Percentiles rank a stretch among this genome's conserved stretches.
Conservation (phyloP, 2,329 filamentous ascomycete species). For the Botrytis deweyae region DNA sequence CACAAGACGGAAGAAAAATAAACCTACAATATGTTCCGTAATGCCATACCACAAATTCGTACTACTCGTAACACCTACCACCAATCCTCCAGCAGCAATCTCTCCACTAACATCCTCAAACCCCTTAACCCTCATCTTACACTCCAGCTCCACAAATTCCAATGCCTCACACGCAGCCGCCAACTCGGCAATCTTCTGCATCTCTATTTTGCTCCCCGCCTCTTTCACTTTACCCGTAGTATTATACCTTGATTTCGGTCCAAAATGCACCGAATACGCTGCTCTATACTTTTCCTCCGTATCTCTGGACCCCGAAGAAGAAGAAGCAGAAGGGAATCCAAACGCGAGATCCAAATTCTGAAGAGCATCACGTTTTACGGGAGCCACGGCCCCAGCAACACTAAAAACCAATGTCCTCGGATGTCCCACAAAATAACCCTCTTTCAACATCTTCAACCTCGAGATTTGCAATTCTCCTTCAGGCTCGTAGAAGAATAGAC, state of each 20-base stretch:
- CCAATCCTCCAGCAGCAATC: neutral
- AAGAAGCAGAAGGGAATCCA: neutral
- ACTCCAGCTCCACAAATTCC: slow-evolving; percentile 19
- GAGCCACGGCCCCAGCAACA: neutral
- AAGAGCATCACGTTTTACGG: neutral
- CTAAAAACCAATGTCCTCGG: slow-evolving; percentile 17
- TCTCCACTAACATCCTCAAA: slow-evolving; percentile 16
- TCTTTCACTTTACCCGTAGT: slow-evolving; percentile 10
- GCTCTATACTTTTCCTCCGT: slow-evolving; percentile 2
- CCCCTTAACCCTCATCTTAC: neutral
- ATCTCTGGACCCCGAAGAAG: neutral
- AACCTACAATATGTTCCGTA: slow-evolving; percentile 21
- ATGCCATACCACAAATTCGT: slow-evolving; percentile 23
- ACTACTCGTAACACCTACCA: slow-evolving; percentile 14
- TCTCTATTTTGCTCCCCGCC: neutral
- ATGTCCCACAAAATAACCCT: slow-evolving; percentile 6
- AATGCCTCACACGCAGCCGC: slow-evolving; percentile 10
- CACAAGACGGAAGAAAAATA: neutral
- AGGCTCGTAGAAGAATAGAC: slow-evolving; percentile 9
- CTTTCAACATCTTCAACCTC: slow-evolving; percentile 6
- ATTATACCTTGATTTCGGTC: slow-evolving; percentile 12
- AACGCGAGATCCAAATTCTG: neutral
- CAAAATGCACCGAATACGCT: slow-evolving; percentile 5
- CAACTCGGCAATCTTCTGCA: slow-evolving; percentile 21
- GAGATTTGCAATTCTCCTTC: neutral